Conservation (phyloP, 352 stramenopile genomes). For the Lagenidium giganteum region DNA sequence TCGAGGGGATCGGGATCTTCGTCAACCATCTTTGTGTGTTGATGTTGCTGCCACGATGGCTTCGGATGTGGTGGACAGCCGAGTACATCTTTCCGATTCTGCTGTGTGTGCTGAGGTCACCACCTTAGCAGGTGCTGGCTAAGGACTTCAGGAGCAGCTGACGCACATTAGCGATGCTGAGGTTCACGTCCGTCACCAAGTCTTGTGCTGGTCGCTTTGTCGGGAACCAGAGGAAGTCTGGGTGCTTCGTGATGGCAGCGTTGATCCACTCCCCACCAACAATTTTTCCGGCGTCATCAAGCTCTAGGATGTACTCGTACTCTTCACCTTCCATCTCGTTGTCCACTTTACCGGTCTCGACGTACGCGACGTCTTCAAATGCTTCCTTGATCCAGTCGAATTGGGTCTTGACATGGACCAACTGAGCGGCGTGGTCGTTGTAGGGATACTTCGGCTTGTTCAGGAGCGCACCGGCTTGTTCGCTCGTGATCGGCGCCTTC, state of each 20-base stretch:
- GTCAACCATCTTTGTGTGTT: too few species aligned
- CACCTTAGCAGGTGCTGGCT: too few species aligned
- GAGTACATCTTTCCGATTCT: too few species aligned
- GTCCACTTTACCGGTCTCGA: slow-evolving; percentile 30
- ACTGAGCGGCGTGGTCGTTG: slow-evolving; percentile 43
- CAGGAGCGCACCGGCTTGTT: slow-evolving; percentile 31
- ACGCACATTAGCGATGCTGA: too few species aligned
- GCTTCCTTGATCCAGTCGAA: slow-evolving; percentile 51
- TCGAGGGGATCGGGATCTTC: too few species aligned
- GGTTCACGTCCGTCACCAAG: too few species aligned
- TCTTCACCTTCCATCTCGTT: slow-evolving; percentile 38
- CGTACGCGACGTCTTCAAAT: slow-evolving; percentile 31
- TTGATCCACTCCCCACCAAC: slow-evolving; percentile 49
- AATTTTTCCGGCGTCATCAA: slow-evolving; percentile 40
- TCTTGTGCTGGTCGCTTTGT: too few species aligned
- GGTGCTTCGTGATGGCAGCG: slow-evolving; percentile 37
- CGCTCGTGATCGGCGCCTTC: slow-evolving; percentile 33
- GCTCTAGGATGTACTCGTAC: slow-evolving; percentile 59
- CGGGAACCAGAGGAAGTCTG: slow-evolving; percentile 54
- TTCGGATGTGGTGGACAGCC: too few species aligned
- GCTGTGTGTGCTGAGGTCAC: too few species aligned
- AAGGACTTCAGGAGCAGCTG: too few species aligned
- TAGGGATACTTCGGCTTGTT: slow-evolving; percentile 48
- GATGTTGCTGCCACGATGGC: too few species aligned
- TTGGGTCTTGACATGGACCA: slow-evolving; percentile 40